phyloP scores from a whole-genome alignment of 2,329 filamentous ascomycete genomes.

The Aureobasidium sp. region DNA sequence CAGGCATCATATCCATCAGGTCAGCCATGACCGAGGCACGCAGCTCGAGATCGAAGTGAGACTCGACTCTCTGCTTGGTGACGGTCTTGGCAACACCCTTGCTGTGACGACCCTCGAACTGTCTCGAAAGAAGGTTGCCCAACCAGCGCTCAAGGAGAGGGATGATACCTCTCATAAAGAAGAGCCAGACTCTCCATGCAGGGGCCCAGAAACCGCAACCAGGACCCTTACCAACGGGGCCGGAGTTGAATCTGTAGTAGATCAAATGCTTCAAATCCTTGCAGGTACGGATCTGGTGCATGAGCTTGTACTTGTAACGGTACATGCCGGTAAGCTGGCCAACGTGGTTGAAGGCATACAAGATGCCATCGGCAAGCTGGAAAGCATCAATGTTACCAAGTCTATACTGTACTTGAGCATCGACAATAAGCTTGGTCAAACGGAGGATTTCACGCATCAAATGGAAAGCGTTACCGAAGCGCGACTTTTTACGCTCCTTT shows the following conservation, averaged over 20 bases:
- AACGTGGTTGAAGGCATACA: conserved; percentile 99
- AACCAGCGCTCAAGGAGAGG: conserved; percentile 95
- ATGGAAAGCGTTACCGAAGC: conserved; percentile 98
- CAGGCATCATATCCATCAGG: conserved; percentile 99
- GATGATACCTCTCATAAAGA: conserved; percentile 98
- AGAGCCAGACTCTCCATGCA: conserved; percentile 97
- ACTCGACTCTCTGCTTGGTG: conserved; percentile 97
- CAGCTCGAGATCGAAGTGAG: conserved; percentile 94
- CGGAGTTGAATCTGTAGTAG: conserved; percentile 97
- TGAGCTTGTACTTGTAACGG: conserved; percentile 99
- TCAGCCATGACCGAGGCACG: conserved; percentile 98
- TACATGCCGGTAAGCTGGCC: conserved; percentile 99
- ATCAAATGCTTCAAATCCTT: conserved; percentile 99
- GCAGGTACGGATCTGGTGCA: conserved; percentile 98
- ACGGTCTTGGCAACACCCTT: conserved; percentile 99
- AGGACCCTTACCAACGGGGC: conserved; percentile 91
- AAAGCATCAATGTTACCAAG: conserved; percentile 98
- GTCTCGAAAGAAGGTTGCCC: conserved; percentile 88
- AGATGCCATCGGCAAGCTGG: conserved; percentile 92
- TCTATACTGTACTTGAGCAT: conserved; percentile 95
- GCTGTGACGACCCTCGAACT: conserved; percentile 96
- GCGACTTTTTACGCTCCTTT: conserved; percentile 98
- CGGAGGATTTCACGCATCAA: conserved; percentile 96
- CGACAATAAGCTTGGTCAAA: conserved; percentile 93
- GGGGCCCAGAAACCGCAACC: conserved; percentile 99